A percentile compares a stretch with the other conserved stretches of the same genome.
Conservation (phyloP, 495 filamentous ascomycete species). For the Penicillium ucsense region DNA sequence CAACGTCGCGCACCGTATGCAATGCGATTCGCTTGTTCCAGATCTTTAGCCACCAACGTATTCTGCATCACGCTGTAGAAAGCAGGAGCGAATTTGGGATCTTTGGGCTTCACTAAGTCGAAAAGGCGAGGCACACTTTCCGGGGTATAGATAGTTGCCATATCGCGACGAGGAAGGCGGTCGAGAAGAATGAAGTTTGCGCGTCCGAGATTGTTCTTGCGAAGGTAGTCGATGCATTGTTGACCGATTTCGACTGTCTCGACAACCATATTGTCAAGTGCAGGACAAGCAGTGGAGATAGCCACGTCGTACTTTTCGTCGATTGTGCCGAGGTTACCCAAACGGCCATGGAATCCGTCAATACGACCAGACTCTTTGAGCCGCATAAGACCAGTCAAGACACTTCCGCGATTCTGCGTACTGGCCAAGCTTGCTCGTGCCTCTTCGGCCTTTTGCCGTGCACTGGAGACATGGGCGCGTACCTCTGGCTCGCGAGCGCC, state of each 20-base stretch:
- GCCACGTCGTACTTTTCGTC: conserved; percentile 91
- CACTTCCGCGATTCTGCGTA: conserved; percentile 86
- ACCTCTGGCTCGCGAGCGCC: conserved; percentile 68
- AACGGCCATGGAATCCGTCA: conserved; percentile 89
- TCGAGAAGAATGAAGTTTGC: conserved; percentile 95
- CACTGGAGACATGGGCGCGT: conserved; percentile 70
- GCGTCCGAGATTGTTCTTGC: conserved; percentile 95
- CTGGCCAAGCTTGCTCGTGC: conserved; percentile 79
- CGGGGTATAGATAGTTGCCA: conserved; percentile 72
- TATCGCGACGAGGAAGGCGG: conserved; percentile 65
- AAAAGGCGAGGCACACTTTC: conserved; percentile 89
- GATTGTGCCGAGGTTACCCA: conserved; percentile 93
- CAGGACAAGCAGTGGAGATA: conserved; percentile 89
- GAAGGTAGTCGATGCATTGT: conserved; percentile 93
- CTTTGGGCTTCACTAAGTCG: conserved; percentile 82
- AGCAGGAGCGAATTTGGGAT: conserved; percentile 77
- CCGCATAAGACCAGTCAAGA: conserved; percentile 82
- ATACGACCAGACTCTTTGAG: conserved; percentile 94
- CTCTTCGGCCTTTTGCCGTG: conserved; percentile 90
- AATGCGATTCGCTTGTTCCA: conserved; percentile 90
- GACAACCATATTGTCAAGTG: conserved; percentile 89
- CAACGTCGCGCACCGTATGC: conserved; percentile 87
- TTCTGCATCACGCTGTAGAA: conserved; percentile 92
- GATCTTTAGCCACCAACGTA: conserved; percentile 84
- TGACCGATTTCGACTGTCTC: conserved; percentile 91